Percentiles rank a stretch among this genome's conserved stretches.
phyloP scores from a whole-genome alignment of 345 rosid genomes.

The Rhodamnia argentea region DNA sequence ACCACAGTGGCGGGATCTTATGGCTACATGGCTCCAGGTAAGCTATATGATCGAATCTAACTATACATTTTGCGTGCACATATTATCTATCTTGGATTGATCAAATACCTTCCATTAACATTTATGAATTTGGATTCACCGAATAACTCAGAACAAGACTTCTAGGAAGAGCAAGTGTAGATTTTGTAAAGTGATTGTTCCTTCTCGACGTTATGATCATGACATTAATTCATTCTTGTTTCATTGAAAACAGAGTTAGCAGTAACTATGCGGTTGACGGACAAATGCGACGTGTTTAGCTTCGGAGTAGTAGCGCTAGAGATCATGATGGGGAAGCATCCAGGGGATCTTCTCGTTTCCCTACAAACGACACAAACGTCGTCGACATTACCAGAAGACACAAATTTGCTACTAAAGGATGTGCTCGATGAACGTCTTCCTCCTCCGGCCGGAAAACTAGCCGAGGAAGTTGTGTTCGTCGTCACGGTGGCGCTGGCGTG shows the following conservation, averaged over 20 bases:
- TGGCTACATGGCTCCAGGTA: conserved; percentile 85
- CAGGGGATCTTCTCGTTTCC: conserved; percentile 38
- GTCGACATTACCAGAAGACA: background rate
- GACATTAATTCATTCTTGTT: background rate
- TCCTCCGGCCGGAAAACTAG: conserved; percentile 29
- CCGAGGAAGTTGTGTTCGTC: conserved; percentile 31
- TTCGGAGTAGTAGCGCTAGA: conserved; percentile 63
- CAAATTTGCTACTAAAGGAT: conserved; percentile 25
- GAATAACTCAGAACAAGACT: background rate
- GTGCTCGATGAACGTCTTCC: conserved; percentile 39
- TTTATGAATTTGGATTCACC: background rate
- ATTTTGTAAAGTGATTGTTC: too few relatives aligned
- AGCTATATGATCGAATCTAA: background rate
- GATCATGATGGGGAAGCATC: conserved; percentile 60
- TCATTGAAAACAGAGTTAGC: background rate
- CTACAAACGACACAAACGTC: background rate
- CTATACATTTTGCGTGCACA: background rate
- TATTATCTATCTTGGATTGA: background rate
- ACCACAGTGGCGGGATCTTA: conserved; percentile 51
- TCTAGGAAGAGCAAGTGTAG: background rate
- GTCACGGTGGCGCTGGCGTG: conserved; percentile 37
- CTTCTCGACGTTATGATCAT: background rate
- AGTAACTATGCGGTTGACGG: conserved; percentile 10
- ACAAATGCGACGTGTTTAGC: conserved; percentile 51
- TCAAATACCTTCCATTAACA: conserved; percentile 20